Evolutionary conservation across 1,284 basidiomycete genomes (phyloP), one percentile per base, ranked within the genome.

Genomic region (Heterobasidion irregulare): DNA sequence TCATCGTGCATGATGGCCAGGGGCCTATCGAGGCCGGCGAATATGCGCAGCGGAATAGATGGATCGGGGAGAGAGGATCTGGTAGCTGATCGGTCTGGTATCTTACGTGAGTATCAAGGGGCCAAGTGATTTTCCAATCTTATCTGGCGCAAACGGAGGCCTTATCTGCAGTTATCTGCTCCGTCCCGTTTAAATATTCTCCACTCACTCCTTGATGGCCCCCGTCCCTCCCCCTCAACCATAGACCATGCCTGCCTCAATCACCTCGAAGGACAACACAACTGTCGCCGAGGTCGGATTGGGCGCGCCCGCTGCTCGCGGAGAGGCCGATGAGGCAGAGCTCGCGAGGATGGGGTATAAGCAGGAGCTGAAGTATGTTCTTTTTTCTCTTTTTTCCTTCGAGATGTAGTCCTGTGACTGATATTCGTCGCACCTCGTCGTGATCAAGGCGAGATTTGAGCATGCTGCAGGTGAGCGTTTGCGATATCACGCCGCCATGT

Each of bases 291-390:
- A 46, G 34, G 45, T 33, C 7, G 45, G 32, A 1, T 38, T 36
- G 5, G 47, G 35, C 12, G 33, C 8, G 15, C 15, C 32, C 19
- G 38, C n/a, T 41, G 6, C n/a, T 10, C 12, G 38, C 38, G 38
- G 52, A 47, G 59, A 62, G 46, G 55, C 57, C 16, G 84, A 87
- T 63, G 84, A 86, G 67, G 78, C 72, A 8, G 83, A 84, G 66
- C 69, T 87, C 13, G 83, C 83, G 43, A 72, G 82, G 54, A 84
- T 89, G 83, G 85, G 85, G 8, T 87, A 86, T 67, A 86, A 84
- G 68, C 84, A 87, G 66, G 84, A 87, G 65, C 69, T 89, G 41
- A 82, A 76, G 82, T 84, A 59, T 58, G 76, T 72, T 52, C 16
- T 47, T n/a, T 6, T 12, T 12, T 41, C 6, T 0, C 1, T n/a